Evolutionary conservation across 2,329 filamentous ascomycete species (phyloP), one percentile per base, ranked within the genome.

Genomic region (Chaetomiaceae sp.): DNA sequence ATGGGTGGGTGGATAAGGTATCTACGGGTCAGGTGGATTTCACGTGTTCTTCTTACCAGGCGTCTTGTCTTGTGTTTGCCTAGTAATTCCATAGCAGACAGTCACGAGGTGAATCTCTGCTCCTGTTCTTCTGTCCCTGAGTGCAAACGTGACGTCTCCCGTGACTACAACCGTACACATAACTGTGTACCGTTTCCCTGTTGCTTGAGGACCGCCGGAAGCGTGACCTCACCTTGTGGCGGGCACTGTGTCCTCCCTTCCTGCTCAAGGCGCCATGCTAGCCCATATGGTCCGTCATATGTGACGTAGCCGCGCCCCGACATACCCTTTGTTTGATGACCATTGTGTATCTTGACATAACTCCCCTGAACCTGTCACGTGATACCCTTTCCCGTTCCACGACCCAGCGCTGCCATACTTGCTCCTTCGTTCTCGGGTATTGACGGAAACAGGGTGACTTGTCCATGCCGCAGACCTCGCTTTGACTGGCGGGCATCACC

Each of bases 221-320:
- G 8, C 7, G 14, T 9, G 40, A n/a, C 16, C n/a, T n/a, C 16
- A 4, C 8, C 18, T 8, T 18, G 13, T 18, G 16, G 11, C 9
- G 23, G 33, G 30, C 46, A 54, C 50, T 54, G 50, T 49, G 38
- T 34, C 21, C 9, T n/a, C 13, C n/a, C 27, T 11, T 9, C 37
- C 10, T 32, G 14, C 11, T 14, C 48, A n/a, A n/a, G n/a, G n/a
- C 8, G 9, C 33, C 25, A 3, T 23, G 14, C 29, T 30, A 37
- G 20, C 18, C 41, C 41, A 44, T n/a, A n/a, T n/a, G n/a, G 36
- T 55, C 44, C 49, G 58, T 69, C 67, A 69, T 64, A 69, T 64
- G 67, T 69, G 67, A 58, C 42, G 55, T 55, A 49, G 44, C 61
- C 54, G 48, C 62, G 60, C 58, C 54, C 54, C 9, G 18, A 6